phyloP scores from a whole-genome alignment of 208 protist genomes.

The Crithidia fasciculata region DNA sequence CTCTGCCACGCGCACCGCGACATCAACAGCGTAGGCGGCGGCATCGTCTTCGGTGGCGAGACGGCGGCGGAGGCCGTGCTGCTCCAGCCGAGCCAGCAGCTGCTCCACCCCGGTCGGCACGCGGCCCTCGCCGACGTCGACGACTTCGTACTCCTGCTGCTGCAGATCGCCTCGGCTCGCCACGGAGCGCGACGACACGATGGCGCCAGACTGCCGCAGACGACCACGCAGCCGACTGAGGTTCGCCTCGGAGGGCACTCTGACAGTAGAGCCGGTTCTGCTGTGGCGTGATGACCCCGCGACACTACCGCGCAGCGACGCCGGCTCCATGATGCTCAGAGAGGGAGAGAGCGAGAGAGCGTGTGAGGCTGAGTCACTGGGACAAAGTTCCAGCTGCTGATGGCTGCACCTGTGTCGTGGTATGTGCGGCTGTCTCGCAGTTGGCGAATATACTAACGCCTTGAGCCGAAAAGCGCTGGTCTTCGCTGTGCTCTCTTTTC shows the following conservation, averaged over 20 bases:
- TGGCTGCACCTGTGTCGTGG: too few relatives aligned
- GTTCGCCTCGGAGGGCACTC: conserved; percentile 13
- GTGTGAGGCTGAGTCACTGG: too few relatives aligned
- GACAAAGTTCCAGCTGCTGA: too few relatives aligned
- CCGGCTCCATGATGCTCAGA: not conserved
- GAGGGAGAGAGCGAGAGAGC: too few relatives aligned
- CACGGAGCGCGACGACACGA: conserved; percentile 64
- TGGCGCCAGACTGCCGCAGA: conserved; percentile 53
- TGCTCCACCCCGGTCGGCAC: conserved; percentile 65
- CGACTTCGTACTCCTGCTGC: conserved; percentile 32
- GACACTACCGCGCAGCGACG: not conserved
- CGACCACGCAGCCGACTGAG: conserved; percentile 37
- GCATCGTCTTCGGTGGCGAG: conserved; percentile 44
- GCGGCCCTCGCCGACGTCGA: conserved; percentile 71
- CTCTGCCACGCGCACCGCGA: not conserved
- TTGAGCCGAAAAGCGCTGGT: too few relatives aligned
- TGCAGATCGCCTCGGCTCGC: conserved; percentile 36
- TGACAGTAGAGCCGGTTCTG: not conserved
- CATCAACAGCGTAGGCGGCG: conserved; percentile 26
- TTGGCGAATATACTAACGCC: too few relatives aligned
- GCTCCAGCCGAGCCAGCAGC: conserved; percentile 75
- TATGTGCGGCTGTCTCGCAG: too few relatives aligned
- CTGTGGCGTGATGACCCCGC: not conserved
- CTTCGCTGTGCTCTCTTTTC: too few relatives aligned
- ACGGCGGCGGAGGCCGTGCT: conserved; percentile 83